Evolutionary conservation across 441 rosid species (phyloP).

Genomic region (Syzygium syzygioides): DNA sequence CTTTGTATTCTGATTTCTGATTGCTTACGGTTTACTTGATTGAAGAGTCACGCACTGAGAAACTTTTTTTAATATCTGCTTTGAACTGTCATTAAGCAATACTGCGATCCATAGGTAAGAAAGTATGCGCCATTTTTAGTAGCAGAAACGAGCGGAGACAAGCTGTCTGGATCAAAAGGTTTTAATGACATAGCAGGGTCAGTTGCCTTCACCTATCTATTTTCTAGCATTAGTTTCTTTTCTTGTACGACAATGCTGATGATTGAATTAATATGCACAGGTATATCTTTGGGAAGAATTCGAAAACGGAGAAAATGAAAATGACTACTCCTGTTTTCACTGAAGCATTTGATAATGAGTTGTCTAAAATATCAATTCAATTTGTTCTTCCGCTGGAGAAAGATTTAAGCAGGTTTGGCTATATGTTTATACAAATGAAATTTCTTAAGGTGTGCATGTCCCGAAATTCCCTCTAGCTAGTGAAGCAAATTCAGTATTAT

Average conservation of each 20-base stretch:
- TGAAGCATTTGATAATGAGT: slow-evolving; percentile 47
- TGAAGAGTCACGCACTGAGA: not conserved
- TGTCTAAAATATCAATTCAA: slow-evolving; percentile 57
- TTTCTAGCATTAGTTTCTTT: not conserved
- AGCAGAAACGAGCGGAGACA: slow-evolving; percentile 75
- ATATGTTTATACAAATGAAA: not conserved
- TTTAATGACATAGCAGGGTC: slow-evolving; percentile 79
- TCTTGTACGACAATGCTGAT: not conserved
- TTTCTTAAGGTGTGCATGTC: not conserved
- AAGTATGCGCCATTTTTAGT: slow-evolving; percentile 54
- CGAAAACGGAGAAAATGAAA: slow-evolving; percentile 58
- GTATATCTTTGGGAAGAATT: slow-evolving; percentile 79
- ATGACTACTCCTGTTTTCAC: slow-evolving; percentile 90
- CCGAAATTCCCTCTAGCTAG: not conserved
- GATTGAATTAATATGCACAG: slow-evolving; percentile 24
- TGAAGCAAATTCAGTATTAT: not conserved
- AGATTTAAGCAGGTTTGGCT: slow-evolving; percentile 49
- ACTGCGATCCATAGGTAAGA: slow-evolving; percentile 44
- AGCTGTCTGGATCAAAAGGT: slow-evolving; percentile 64
- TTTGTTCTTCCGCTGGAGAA: slow-evolving; percentile 67
- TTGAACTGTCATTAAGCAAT: not conserved
- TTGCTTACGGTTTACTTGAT: not conserved
- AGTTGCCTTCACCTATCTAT: slow-evolving; percentile 8
- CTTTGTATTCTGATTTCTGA: not conserved
- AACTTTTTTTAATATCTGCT: not conserved